A percentile compares a stretch with the other conserved stretches of the same genome.
phyloP scores from a whole-genome alignment of 768 basidiomycete genomes.

The Candolleomyces efflorescens region DNA sequence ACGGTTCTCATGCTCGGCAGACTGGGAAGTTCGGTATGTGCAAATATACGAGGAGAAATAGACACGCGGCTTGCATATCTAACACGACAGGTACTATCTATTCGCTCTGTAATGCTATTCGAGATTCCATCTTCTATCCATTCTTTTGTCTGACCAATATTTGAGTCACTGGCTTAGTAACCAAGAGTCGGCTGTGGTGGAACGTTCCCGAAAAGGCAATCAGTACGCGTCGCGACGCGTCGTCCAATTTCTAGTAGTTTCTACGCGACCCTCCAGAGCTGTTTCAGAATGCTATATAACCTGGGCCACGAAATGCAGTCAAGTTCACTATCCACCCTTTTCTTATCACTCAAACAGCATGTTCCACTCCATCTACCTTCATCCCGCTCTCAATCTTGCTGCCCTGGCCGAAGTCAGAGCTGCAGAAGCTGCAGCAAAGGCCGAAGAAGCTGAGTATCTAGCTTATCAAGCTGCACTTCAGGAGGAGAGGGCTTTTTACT shows the following conservation, averaged over 20 bases:
- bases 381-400: conserved; percentile 29
- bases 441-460: conserved; percentile 34
- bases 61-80: neutral
- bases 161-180: conserved; percentile 2
- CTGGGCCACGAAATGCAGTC: neutral
- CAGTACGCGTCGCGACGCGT: conserved; percentile 8
- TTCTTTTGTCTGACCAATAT: neutral
- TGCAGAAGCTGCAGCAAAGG: conserved; percentile 30
- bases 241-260: neutral
- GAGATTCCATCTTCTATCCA: too few relatives aligned
- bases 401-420: conserved; percentile 32
- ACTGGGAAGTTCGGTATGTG: conserved; percentile 79
- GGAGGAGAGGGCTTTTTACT: conserved; percentile 22
- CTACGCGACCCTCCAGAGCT: neutral
- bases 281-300: neutral
- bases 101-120: neutral
- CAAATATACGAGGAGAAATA: conserved; percentile 57
- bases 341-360: neutral
- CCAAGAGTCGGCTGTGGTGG: neutral
- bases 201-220: neutral
- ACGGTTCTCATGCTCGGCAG: conserved; percentile 31
- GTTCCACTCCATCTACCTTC: conserved; percentile 2
- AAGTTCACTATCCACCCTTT: neutral
- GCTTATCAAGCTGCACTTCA: conserved; percentile 26
- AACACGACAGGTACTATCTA: neutral